Base-by-base conservation (phyloP, 2,329 filamentous ascomycete genomes). In the Fusarium austroafricanum region DNA sequence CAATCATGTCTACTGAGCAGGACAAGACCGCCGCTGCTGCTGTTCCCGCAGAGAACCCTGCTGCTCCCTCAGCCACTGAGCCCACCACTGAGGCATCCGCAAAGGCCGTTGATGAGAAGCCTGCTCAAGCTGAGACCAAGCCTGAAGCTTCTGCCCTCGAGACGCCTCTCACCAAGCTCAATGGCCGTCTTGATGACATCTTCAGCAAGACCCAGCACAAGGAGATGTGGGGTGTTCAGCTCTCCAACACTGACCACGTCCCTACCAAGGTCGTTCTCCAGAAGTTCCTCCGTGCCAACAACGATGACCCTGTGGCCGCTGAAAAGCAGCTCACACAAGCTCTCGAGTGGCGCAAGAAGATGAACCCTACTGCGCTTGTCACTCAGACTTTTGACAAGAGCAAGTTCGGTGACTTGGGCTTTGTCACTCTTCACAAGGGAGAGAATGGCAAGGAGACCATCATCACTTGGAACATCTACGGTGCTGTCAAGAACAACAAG, bases 381-480 rank as follows among this genome's bases (percentile, higher is more conserved):
- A 84, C 85, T 28, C 84, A 87, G 63, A 83, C 85, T 35, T 96
- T 90, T 79, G 86, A 87, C 73, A 84, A 85, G 69, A 80, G 80
- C 59, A 94, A 92, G 80, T 97, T 96, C 73, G 87, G 84, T 10
- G 90, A 90, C 3, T 79, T 97, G 58, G 95, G 94, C 38, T 97
- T 92, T 76, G 87, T 97, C 50, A 93, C 93, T 2, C 84, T 84
- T n/a, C 89, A 96, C 71, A 80, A 84, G 54, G 83, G 84, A 35
- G 83, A 84, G 2, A 84, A 83, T 50, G 79, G 81, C 61, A 83
- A 87, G 73, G 87, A 90, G 77, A 85, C 73, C 18, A 76, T 97
- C 56, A 90, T 94, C 47, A 96, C 92, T 3, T 97, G 94, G 91
- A 97, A 97, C 78, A 90, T 97, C 75, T 97, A 98, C 76, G 94